Base-by-base conservation (phyloP, 2,329 filamentous ascomycete species). In the Colletotrichum simmondsii region DNA sequence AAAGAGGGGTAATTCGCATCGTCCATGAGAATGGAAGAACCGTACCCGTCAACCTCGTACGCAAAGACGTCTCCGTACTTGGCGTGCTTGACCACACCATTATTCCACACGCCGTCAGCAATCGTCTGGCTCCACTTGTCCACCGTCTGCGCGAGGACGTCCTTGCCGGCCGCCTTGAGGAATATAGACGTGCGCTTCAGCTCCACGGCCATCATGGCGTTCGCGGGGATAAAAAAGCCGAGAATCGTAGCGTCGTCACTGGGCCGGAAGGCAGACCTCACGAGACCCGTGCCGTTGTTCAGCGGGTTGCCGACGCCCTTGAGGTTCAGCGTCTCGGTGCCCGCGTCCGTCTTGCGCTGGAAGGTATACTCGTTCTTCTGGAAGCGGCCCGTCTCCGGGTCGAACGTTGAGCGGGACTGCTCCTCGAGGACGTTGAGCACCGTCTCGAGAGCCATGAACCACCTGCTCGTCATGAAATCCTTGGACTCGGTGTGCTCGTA, bases 121-220 rank as follows among this genome's bases (percentile, higher is more conserved):
- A 99, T 95, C 4, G 81, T 86, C 74, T 88, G 81, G 76, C 89
- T 88, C 85, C 89, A 90, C 49, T 83, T 80, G 14, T 92, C 90
- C 58, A 94, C 87, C 1, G 85, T 82, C 49, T 89, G 83, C 1
- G 89, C 86, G 7, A 90, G 78, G 0, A 90, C 82, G 3, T 86
- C 80, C 60, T 93, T 89, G 1, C 89, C 89, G 1, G 87, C 90
- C 6, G 86, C 85, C 65, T 85, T 84, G n/a, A 98, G 88, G 24
- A 97, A 87, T 6, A 87, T 85, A 0, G 94, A 91, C 0, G 94
- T 92, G 54, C 94, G 92, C 75, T 92, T 90, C 30, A 99, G 87
- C 82, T 99, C 95, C 0, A 96, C 94, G 2, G 95, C 92, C 88
- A 99, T 98, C 92, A 97, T 96, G 28, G 97, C 97, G 80, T 99